A percentile compares a stretch with the other conserved stretches of the same genome.
phyloP scores from a whole-genome alignment of 2,329 filamentous ascomycete genomes.

The Ophiostoma ips region DNA sequence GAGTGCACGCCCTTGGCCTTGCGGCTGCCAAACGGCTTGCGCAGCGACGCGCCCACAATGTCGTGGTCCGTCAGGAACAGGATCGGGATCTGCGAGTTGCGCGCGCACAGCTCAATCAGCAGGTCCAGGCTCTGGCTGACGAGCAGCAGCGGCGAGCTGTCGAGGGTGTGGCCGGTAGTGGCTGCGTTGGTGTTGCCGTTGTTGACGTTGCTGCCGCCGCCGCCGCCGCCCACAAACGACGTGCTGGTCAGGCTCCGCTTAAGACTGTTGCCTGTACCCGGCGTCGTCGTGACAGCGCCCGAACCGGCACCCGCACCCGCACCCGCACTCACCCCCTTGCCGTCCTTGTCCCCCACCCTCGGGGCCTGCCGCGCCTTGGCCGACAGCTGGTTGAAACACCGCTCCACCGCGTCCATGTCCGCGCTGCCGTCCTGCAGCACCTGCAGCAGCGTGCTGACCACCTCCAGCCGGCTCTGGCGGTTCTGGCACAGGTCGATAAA shows the following conservation, averaged over 20 bases:
- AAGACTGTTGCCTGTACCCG: slow-evolving; percentile 40
- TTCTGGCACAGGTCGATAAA: slow-evolving; percentile 90
- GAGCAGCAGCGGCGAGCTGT: slow-evolving; percentile 86
- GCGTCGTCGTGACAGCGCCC: slow-evolving; percentile 56
- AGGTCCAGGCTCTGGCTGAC: slow-evolving; percentile 89
- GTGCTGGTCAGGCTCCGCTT: slow-evolving; percentile 57
- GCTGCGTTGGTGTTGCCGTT: neutral
- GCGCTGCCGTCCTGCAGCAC: slow-evolving; percentile 92
- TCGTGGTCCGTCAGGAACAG: slow-evolving; percentile 96
- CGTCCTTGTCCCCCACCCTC: slow-evolving; percentile 24
- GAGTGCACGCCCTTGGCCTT: slow-evolving; percentile 83
- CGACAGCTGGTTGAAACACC: slow-evolving; percentile 87
- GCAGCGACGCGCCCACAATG: slow-evolving; percentile 49
- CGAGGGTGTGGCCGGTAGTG: slow-evolving; percentile 60
- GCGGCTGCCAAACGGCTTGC: slow-evolving; percentile 62
- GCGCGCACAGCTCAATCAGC: slow-evolving; percentile 67
- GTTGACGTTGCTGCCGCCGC: neutral
- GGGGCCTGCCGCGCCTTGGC: slow-evolving; percentile 68
- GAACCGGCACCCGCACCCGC: no score
- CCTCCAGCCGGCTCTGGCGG: slow-evolving; percentile 85
- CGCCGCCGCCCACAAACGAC: slow-evolving; percentile 24
- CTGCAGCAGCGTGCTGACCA: slow-evolving; percentile 81
- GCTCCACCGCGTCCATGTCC: slow-evolving; percentile 84
- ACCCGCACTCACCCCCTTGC: no score
- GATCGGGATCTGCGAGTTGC: slow-evolving; percentile 74